Base-by-base conservation (phyloP, 2,329 filamentous ascomycete genomes). In the Xylariaceae sp. region DNA sequence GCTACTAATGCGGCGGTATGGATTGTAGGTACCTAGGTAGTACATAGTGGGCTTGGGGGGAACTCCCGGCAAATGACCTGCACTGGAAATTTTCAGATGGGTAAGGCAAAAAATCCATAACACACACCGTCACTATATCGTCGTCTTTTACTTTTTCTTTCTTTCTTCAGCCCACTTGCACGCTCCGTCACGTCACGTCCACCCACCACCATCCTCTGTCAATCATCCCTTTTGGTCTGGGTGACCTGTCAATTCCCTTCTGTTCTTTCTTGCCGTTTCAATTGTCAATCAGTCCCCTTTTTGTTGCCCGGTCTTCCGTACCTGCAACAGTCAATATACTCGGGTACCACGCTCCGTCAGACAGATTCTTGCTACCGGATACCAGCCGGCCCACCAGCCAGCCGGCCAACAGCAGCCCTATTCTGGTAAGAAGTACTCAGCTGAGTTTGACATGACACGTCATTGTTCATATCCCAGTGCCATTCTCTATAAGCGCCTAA, bases 151-250 rank as follows among this genome's bases (percentile, higher is more conserved):
- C 40, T 55, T 26, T 47, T 63, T 60, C 23, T 57, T 60, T 50
- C 42, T 59, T 62, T 57, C 58, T 63, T 49, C 59, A 67, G 63
- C 64, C 66, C 64, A 65, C 61, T 64, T 52, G 61, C 62, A 65
- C 65, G 66, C 64, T 67, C 60, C 64, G 64, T 67, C 63, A 59
- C 62, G 65, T 64, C 65, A 67, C 63, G 66, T 66, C 60, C 57
- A 56, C 64, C 63, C 65, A 64, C 62, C 58, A 55, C 63, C 63
- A 60, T 58, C 58, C 60, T 50, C 54, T 48, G 66, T 64, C 65
- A 68, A 68, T 67, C 52, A 43, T 46, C 57, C 58, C 49, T 37
- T 59, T 53, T 57, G 54, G 56, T 64, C 60, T 66, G 65, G 65
- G 65, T 66, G 62, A 64, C 64, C 62, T 63, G 65, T 59, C 62